A percentile compares a stretch with the other conserved stretches of the same genome.
These are phyloP conservation scores for Cladosporium sp. DNA, from an alignment of 2,329 filamentous ascomycete genomes.

Conservation along the genomic window DNA sequence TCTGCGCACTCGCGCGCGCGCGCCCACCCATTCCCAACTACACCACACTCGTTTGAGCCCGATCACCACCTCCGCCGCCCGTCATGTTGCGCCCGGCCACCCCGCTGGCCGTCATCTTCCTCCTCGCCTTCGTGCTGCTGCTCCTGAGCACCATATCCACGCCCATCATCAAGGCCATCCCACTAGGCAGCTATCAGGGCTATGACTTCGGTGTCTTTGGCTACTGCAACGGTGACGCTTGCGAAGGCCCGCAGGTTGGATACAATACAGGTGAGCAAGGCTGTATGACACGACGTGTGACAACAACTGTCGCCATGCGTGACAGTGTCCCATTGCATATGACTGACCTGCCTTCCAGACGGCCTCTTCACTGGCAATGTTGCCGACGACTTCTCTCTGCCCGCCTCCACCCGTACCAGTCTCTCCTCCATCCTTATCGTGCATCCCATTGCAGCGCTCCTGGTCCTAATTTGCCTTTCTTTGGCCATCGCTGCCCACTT, in stretches of 20 bases:
- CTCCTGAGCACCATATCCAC: slow-evolving; percentile 87
- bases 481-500: slow-evolving; percentile 80
- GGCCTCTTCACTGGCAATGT: slow-evolving; percentile 44
- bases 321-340: neutral
- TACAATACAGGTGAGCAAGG: slow-evolving; percentile 71
- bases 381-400: slow-evolving; percentile 55
- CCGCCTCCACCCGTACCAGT: slow-evolving; percentile 60
- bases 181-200: slow-evolving; percentile 71
- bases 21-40: no score
- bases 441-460: slow-evolving; percentile 82
- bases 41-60: slow-evolving; percentile 16
- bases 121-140: slow-evolving; percentile 78
- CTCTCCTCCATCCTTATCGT: slow-evolving; percentile 89
- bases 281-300: slow-evolving; percentile 9
- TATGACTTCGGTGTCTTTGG: slow-evolving; percentile 91
- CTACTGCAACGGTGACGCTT: slow-evolving; percentile 65
- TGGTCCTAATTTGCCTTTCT: slow-evolving; percentile 79
- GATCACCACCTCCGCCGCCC: neutral
- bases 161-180: slow-evolving; percentile 80
- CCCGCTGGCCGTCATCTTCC: slow-evolving; percentile 79
- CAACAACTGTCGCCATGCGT: neutral
- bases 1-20: neutral
- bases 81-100: slow-evolving; percentile 88
- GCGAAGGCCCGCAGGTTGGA: slow-evolving; percentile 73
- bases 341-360: slow-evolving; percentile 34